These are phyloP conservation scores for Pholiota molesta DNA, from an alignment of 768 basidiomycete genomes.

Conservation along the genomic window DNA sequence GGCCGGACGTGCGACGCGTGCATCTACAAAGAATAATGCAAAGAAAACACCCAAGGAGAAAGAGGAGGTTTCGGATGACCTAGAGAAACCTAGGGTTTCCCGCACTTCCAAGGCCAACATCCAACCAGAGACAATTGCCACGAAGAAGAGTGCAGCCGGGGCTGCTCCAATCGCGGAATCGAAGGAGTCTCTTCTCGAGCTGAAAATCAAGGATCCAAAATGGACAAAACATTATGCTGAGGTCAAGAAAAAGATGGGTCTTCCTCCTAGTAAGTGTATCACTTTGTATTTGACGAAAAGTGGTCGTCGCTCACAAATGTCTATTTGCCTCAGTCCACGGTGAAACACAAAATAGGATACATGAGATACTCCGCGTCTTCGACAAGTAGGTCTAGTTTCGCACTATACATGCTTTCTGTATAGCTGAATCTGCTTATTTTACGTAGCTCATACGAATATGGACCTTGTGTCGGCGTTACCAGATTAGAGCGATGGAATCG, in stretches of 20 bases:
- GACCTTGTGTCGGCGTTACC: slow-evolving; percentile 78
- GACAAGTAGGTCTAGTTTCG: slow-evolving; percentile 57
- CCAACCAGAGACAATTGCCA: background rate
- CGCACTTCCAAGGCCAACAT: background rate
- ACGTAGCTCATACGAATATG: slow-evolving; percentile 73
- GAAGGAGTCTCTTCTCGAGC: slow-evolving; percentile 32
- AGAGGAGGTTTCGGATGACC: background rate
- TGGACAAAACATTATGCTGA: slow-evolving; percentile 55
- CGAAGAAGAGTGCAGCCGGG: background rate
- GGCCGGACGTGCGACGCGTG: background rate
- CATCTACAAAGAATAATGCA: background rate
- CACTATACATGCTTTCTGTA: background rate
- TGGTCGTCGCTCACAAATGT: background rate
- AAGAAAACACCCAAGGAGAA: background rate
- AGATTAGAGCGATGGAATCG: slow-evolving; percentile 89
- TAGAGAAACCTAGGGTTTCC: background rate
- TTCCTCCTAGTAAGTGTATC: slow-evolving; percentile 61
- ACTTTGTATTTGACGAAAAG: no score
- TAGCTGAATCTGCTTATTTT: slow-evolving; percentile 7
- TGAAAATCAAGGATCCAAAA: slow-evolving; percentile 50
- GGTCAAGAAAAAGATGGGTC: slow-evolving; percentile 56
- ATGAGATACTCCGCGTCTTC: slow-evolving; percentile 78
- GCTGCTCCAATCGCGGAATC: background rate
- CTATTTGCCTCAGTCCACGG: slow-evolving; percentile 56
- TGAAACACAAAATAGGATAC: slow-evolving; percentile 60